Percentiles rank a stretch among this genome's conserved stretches.
Conservation (phyloP, 371 early-diverging fungal species). For the Funneliformis caledonium region DNA sequence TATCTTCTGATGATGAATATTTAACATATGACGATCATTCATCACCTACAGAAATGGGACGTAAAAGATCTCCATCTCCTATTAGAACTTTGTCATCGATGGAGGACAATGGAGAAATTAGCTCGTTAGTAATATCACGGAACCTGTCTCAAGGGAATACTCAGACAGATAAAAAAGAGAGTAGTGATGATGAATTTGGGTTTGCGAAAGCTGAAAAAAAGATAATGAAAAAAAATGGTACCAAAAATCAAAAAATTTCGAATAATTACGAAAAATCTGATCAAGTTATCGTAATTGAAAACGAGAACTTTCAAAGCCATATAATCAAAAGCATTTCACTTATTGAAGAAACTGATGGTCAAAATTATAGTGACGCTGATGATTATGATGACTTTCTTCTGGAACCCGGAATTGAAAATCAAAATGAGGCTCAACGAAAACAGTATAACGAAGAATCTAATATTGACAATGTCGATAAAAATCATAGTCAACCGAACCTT, state of each 20-base stretch:
- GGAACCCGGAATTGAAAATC: neutral
- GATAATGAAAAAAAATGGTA: neutral
- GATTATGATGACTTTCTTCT: neutral
- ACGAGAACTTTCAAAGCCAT: neutral
- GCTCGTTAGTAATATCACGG: neutral
- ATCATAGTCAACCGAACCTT: neutral
- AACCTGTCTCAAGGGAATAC: neutral
- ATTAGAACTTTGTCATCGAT: neutral
- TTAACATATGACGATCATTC: neutral
- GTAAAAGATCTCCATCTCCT: neutral
- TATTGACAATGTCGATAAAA: neutral
- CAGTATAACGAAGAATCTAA: neutral
- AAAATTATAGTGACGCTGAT: neutral
- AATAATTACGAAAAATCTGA: neutral
- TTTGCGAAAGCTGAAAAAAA: neutral
- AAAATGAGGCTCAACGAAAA: neutral
- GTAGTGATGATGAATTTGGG: neutral
- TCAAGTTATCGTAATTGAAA: neutral
- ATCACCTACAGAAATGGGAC: neutral
- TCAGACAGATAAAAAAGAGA: neutral
- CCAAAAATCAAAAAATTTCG: neutral
- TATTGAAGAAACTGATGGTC: neutral
- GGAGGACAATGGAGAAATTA: neutral
- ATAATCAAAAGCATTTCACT: neutral
- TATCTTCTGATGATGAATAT: neutral